These are phyloP conservation scores for Trametes sanguinea DNA, from an alignment of 768 basidiomycete genomes.

Conservation along the genomic window DNA sequence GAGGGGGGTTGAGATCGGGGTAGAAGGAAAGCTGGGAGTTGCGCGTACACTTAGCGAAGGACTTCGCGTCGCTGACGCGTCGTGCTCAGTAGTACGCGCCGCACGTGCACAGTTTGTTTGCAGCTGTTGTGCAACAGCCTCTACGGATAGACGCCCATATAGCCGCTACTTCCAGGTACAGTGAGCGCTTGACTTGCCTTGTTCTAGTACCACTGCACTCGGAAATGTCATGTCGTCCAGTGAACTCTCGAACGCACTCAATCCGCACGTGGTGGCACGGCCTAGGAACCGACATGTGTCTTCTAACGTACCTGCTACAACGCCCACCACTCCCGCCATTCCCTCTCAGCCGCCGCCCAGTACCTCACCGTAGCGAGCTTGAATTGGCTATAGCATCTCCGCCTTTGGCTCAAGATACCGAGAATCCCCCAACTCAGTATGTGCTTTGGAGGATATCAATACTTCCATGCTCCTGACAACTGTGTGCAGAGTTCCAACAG, in stretches of 20 bases:
- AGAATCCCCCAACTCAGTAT: conserved; percentile 12
- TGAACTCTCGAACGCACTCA: conserved; percentile 79
- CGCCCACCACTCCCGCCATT: conserved; percentile 12
- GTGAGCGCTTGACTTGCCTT: background rate
- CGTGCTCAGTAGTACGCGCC: conserved; percentile 19
- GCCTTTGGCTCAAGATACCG: conserved; percentile 31
- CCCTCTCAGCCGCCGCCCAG: conserved; percentile 42
- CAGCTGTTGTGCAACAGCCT: conserved; percentile 20
- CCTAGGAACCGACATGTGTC: conserved; percentile 11
- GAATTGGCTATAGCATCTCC: conserved; percentile 56
- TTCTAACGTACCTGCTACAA: background rate
- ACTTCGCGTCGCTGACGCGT: conserved; percentile 46
- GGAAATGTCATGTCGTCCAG: conserved; percentile 55
- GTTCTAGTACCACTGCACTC: background rate
- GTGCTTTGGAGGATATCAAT: background rate
- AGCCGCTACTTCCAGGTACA: background rate
- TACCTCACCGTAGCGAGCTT: conserved; percentile 64
- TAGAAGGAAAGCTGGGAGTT: conserved; percentile 1
- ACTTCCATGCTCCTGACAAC: background rate
- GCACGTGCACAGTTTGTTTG: conserved; percentile 28
- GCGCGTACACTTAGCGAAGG: background rate
- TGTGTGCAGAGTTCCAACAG: conserved; percentile 14
- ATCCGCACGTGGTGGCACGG: conserved; percentile 57
- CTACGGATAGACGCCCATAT: conserved; percentile 1
- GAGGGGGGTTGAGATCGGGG: conserved; percentile 7